Conservation (phyloP, 345 rosid species). For the Draba incana region DNA sequence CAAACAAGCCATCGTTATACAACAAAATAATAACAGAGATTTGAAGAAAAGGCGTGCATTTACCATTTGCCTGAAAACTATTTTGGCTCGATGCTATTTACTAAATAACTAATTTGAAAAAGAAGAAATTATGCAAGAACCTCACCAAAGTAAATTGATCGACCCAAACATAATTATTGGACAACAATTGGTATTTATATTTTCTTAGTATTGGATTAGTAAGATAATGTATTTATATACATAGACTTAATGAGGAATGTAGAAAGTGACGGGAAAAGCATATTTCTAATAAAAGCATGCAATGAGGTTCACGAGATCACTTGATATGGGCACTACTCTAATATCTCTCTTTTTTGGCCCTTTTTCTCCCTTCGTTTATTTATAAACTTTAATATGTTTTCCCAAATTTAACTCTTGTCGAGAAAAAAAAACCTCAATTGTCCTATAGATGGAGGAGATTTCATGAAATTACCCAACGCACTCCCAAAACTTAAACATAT, state of each 20-base stretch:
- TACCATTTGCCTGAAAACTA: slow-evolving; percentile 8
- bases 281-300: slow-evolving; percentile 45
- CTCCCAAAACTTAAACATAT: not conserved
- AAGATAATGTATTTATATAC: not conserved
- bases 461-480: not conserved
- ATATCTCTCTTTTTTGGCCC: not conserved
- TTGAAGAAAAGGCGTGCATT: slow-evolving; percentile 21
- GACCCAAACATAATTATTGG: not conserved
- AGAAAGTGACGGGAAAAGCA: slow-evolving; percentile 46
- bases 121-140: not conserved
- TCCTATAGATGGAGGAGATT: not conserved
- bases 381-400: slow-evolving; percentile 3
- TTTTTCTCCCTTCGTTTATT: slow-evolving; percentile 24
- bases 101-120: not conserved
- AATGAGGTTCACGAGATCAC: slow-evolving; percentile 47
- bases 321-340: slow-evolving; percentile 41
- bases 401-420: slow-evolving; percentile 6
- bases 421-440: not conserved
- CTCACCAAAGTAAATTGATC: slow-evolving; percentile 17
- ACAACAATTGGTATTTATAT: not conserved
- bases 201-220: not conserved
- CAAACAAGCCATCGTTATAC: slow-evolving; percentile 11
- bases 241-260: slow-evolving; percentile 24
- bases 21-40: slow-evolving; percentile 6
- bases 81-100: slow-evolving; percentile 10